phyloP scores from a whole-genome alignment of 164 flowering plant genomes.

The Aristolochia fimbriata region DNA sequence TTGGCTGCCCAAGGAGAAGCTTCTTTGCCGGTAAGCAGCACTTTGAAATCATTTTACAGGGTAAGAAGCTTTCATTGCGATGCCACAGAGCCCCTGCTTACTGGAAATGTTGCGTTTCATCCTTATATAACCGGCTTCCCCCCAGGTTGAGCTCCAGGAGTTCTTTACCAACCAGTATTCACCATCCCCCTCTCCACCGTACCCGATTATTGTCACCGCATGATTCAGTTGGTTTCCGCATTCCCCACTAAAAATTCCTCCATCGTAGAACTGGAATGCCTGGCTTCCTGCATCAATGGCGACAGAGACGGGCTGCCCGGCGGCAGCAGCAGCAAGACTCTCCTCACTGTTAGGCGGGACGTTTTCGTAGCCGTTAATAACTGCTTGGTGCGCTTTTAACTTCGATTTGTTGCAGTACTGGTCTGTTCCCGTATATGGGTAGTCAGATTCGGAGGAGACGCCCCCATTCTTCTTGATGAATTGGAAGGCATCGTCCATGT shows the following conservation, averaged over 20 bases:
- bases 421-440: conserved; percentile 3
- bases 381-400: background rate
- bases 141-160: conserved; percentile 9
- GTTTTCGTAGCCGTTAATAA: conserved; percentile 5
- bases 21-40: no score
- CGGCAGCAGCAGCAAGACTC: background rate
- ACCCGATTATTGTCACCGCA: conserved; percentile 6
- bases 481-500: conserved; percentile 2
- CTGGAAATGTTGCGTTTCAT: background rate
- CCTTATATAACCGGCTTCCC: conserved; percentile 6
- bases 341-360: conserved; percentile 9
- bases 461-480: conserved; percentile 7
- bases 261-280: conserved; percentile 2
- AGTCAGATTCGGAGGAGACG: conserved; percentile 1
- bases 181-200: conserved; percentile 2
- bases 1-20: no score
- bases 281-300: conserved; percentile 2
- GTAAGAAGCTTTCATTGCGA: conserved; percentile 6
- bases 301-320: conserved; percentile 5
- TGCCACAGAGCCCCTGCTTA: conserved; percentile 6
- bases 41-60: background rate
- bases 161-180: conserved; percentile 8
- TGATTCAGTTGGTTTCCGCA: conserved; percentile 6
- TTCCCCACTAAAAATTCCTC: conserved; percentile 1
- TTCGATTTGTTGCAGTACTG: background rate